These are phyloP conservation scores for Acephala macrosclerotiorum DNA, from an alignment of 2,329 filamentous ascomycete species.

Conservation along the genomic window DNA sequence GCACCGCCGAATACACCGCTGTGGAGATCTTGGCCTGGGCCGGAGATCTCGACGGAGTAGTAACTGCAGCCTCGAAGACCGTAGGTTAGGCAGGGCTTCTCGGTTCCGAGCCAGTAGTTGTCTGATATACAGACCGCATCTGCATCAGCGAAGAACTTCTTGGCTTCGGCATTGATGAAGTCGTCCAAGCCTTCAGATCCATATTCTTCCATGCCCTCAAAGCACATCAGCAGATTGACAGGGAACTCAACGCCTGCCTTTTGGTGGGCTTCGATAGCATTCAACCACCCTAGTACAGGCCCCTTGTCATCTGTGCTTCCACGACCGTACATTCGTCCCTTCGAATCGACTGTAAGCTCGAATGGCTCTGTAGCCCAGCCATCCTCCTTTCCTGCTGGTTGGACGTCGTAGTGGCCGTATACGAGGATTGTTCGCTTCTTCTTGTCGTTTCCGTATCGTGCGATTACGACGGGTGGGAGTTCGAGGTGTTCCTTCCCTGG, in stretches of 20 bases:
- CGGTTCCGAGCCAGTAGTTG: conserved; percentile 99
- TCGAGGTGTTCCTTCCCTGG: conserved; percentile 89
- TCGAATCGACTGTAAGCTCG: conserved; percentile 83
- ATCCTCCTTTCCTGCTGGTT: conserved; percentile 91
- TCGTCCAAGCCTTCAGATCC: conserved; percentile 96
- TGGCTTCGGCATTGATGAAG: conserved; percentile 88
- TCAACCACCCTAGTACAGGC: conserved; percentile 95
- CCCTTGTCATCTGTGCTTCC: conserved; percentile 98
- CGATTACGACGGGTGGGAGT: conserved; percentile 90
- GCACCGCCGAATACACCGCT: conserved; percentile 97
- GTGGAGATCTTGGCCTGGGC: conserved; percentile 92
- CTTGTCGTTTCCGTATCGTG: conserved; percentile 89
- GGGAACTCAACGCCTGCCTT: conserved; percentile 94
- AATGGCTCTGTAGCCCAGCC: conserved; percentile 98
- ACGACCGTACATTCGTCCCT: conserved; percentile 95
- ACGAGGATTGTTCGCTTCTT: conserved; percentile 95
- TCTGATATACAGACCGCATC: conserved; percentile 98
- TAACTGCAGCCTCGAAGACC: conserved; percentile 98
- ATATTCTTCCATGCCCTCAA: conserved; percentile 99
- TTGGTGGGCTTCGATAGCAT: conserved; percentile 97
- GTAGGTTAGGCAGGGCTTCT: conserved; percentile 98
- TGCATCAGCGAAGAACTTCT: conserved; percentile 93
- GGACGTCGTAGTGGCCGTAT: conserved; percentile 98
- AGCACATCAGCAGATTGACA: conserved; percentile 98
- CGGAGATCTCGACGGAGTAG: conserved; percentile 90